Evolutionary conservation across 805 yeast species (phyloP).

Genomic region (Yarrowia sp.): DNA sequence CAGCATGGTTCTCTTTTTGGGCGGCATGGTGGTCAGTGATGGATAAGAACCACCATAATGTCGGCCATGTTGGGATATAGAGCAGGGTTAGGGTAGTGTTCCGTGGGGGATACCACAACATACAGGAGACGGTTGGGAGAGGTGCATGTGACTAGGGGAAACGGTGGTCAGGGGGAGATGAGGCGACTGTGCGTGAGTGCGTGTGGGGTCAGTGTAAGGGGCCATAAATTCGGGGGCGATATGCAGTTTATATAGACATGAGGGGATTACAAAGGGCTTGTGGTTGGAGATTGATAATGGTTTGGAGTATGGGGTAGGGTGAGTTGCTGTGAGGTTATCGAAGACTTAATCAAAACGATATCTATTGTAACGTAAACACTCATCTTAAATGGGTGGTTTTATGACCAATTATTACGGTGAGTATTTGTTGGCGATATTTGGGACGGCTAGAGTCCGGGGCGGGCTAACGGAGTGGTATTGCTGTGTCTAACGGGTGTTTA

Average conservation of each 20-base stretch:
- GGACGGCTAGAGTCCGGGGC: no score
- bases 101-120: conserved; percentile 12
- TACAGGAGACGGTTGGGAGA: background rate
- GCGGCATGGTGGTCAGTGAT: conserved; percentile 19
- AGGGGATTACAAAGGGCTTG: background rate
- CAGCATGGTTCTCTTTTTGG: conserved; percentile 44
- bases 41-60: background rate
- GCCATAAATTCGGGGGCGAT: background rate
- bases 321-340: no score
- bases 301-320: no score
- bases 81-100: background rate
- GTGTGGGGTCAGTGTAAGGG: background rate
- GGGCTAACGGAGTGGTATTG: no score
- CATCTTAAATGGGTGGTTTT: no score
- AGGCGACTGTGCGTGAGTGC: no score
- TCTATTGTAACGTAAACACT: no score
- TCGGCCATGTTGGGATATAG: conserved; percentile 16
- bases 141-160: background rate
- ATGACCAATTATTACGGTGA: no score
- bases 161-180: background rate
- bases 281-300: no score
- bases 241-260: background rate
- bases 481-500: no score
- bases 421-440: no score
- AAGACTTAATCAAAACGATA: no score